Evolutionary conservation across 805 yeast species (phyloP).

Genomic region (Suhomyces xylopsoci): DNA sequence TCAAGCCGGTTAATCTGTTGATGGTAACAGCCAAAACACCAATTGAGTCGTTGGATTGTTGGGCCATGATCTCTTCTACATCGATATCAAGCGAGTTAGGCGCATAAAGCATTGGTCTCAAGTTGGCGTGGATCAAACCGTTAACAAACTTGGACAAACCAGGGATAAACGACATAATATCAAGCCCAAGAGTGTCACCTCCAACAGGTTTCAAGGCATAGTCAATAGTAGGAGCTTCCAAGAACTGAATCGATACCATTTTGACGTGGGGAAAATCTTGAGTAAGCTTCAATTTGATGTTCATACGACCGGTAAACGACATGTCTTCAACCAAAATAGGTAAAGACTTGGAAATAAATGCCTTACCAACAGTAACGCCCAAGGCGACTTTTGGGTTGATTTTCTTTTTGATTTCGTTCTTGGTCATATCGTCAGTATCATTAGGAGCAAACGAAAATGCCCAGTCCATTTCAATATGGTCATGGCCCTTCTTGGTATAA

Average conservation of each 20-base stretch:
- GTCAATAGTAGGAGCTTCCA: conserved; percentile 77
- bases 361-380: conserved; percentile 79
- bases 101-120: conserved; percentile 77
- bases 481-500: conserved; percentile 64
- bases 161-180: conserved; percentile 80
- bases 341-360: conserved; percentile 68
- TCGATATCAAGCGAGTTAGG: conserved; percentile 77
- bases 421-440: conserved; percentile 82
- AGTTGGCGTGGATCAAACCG: conserved; percentile 61
- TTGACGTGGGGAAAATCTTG: conserved; percentile 76
- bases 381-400: conserved; percentile 78
- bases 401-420: conserved; percentile 64
- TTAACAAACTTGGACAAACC: conserved; percentile 74
- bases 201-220: conserved; percentile 83
- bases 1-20: conserved; percentile 50
- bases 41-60: conserved; percentile 60
- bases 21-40: conserved; percentile 68
- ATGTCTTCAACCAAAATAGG: conserved; percentile 82
- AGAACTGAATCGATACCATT: conserved; percentile 63
- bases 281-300: conserved; percentile 57
- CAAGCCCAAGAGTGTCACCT: conserved; percentile 84
- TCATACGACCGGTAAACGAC: conserved; percentile 69
- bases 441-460: conserved; percentile 76
- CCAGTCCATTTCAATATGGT: conserved; percentile 81
- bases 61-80: conserved; percentile 67